These are phyloP conservation scores for Sporothrix pallida DNA, from an alignment of 2,329 filamentous ascomycete genomes.

Conservation along the genomic window DNA sequence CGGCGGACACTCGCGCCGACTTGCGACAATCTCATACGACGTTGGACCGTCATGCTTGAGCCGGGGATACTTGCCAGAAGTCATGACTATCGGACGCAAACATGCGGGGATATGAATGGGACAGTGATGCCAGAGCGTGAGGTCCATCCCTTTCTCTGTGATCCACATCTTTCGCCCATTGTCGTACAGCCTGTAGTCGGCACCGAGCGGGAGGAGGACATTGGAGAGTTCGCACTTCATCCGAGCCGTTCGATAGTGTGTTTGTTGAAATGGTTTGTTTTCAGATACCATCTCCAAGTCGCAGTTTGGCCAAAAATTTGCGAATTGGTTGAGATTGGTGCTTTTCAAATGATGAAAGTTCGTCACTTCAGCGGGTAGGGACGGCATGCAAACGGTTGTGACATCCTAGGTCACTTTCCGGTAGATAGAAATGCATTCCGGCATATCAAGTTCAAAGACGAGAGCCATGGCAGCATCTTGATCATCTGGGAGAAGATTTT, in stretches of 20 bases:
- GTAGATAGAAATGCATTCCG: no score
- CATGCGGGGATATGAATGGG: conserved; percentile 42
- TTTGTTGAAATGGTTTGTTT: conserved; percentile 41
- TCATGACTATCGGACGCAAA: conserved; percentile 48
- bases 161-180: conserved; percentile 48
- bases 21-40: conserved; percentile 61
- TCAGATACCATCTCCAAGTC: conserved; percentile 25
- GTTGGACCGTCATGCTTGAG: conserved; percentile 50
- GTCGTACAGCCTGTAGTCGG: conserved; percentile 58
- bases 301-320: no score
- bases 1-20: conserved; percentile 54
- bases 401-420: no score
- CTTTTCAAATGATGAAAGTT: no score
- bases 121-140: conserved; percentile 56
- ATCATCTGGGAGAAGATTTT: no score
- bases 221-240: conserved; percentile 51
- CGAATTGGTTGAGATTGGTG: no score
- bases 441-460: no score
- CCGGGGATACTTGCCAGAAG: conserved; percentile 40
- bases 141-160: conserved; percentile 36
- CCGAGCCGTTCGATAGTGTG: conserved; percentile 53
- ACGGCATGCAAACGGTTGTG: no score
- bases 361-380: no score
- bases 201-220: conserved; percentile 54
- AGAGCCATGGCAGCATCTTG: no score